These are phyloP conservation scores for Stevia rebaudiana DNA, from an alignment of 140 eudicot genomes.

Conservation along the genomic window DNA sequence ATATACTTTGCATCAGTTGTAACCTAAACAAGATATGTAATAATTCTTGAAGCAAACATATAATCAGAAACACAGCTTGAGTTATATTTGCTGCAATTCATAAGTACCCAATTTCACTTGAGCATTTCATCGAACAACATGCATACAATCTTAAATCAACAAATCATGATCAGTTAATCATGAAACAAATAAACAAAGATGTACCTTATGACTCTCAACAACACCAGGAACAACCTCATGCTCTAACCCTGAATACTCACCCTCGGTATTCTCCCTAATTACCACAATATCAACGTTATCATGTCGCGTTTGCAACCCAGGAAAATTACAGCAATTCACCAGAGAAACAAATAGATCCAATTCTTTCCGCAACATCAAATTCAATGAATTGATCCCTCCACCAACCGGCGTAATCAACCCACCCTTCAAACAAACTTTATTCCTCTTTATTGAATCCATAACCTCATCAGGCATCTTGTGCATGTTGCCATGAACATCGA, in stretches of 20 bases:
- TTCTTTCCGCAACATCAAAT: slow-evolving; percentile 53
- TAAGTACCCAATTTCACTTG: background rate
- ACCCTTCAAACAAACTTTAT: slow-evolving; percentile 76
- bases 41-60: background rate
- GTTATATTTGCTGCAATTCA: background rate
- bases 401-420: slow-evolving; percentile 76
- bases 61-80: background rate
- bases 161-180: background rate
- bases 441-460: slow-evolving; percentile 58
- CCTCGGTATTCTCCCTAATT: slow-evolving; percentile 92
- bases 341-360: slow-evolving; percentile 71
- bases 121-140: slow-evolving; percentile 15
- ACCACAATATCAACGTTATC: slow-evolving; percentile 84
- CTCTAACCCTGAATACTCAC: slow-evolving; percentile 88
- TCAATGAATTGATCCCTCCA: slow-evolving; percentile 73
- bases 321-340: slow-evolving; percentile 68
- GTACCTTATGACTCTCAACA: slow-evolving; percentile 75
- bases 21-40: background rate
- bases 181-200: background rate
- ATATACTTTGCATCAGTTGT: background rate
- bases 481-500: slow-evolving; percentile 51
- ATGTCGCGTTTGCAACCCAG: slow-evolving; percentile 71
- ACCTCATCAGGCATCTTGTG: slow-evolving; percentile 49
- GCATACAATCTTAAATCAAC: background rate
- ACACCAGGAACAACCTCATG: slow-evolving; percentile 91